Evolutionary conservation across 441 rosid species (phyloP).

Genomic region (Pelargonium fulgidum): DNA sequence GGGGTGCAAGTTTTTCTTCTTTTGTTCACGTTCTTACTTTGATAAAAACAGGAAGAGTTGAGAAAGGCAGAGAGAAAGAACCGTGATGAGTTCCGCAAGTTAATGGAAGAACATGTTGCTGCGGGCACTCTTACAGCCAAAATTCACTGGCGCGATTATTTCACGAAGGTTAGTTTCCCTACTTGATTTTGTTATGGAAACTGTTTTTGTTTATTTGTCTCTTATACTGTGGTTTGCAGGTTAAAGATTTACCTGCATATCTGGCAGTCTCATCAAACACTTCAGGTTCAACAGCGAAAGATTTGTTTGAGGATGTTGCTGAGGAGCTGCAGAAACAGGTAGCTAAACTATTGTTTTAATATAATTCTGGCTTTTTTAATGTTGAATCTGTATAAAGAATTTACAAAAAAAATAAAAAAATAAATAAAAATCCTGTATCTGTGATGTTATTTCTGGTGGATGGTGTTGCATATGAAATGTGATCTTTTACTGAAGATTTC

Average conservation of each 20-base stretch:
- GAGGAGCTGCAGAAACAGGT: conserved; percentile 65
- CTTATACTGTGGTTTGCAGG: conserved; percentile 32
- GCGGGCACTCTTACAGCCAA: conserved; percentile 53
- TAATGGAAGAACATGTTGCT: conserved; percentile 55
- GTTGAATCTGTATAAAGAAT: not conserved
- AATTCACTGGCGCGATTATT: conserved; percentile 64
- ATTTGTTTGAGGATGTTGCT: conserved; percentile 57
- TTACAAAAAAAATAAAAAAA: not conserved
- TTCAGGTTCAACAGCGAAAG: conserved; percentile 64
- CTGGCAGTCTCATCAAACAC: conserved; percentile 50
- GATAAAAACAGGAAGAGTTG: conserved; percentile 46
- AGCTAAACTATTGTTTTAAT: not conserved
- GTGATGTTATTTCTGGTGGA: too few species aligned
- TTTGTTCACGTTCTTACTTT: conserved; percentile 15
- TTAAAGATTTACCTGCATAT: conserved; percentile 53
- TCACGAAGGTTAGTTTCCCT: conserved; percentile 36
- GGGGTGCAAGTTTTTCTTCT: not conserved
- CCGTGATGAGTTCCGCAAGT: conserved; percentile 65
- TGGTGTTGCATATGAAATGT: too few species aligned
- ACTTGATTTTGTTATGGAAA: conserved; percentile 14
- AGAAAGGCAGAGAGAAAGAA: conserved; percentile 66
- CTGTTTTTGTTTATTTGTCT: conserved; percentile 16
- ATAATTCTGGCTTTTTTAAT: not conserved
- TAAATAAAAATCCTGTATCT: too few species aligned
- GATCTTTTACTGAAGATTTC: too few species aligned